Evolutionary conservation across 345 rosid genomes (phyloP), one percentile per base, ranked within the genome.

Genomic region (Litchi chinensis): DNA sequence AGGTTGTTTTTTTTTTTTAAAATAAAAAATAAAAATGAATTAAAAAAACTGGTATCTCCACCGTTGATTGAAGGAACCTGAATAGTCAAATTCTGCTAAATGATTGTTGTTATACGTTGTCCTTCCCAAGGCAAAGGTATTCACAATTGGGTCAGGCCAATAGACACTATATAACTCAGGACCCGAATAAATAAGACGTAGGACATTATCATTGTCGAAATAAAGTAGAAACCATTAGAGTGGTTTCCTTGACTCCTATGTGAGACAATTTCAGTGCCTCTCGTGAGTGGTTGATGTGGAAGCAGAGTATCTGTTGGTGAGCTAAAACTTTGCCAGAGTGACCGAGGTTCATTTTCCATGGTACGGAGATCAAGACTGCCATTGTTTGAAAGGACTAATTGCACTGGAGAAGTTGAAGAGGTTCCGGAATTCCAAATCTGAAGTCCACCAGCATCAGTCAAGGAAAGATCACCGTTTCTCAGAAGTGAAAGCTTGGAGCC

Each of bases 251-350:
- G 39, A 81, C 87, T 84, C 74, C 76, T 68, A 11, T 81, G 62
- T 0, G 91, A 84, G 65, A 82, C 60, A 57, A 87, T 82, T 13
- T 8, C 15, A 10, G 75, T 70, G 70, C 75, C 48, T 76, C 79
- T 32, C 32, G 82, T 85, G 39, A 85, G 52, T 46, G 63, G 76
- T 73, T 87, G 90, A 11, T 11, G 15, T 16, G 88, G 86, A 68
- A 87, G 85, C 50, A 87, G 84, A 1, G 90, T 87, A 41, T 85
- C 80, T 0, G 85, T 87, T 0, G 90, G 88, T 9, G 73, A 79
- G 52, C 75, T 65, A 59, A 87, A 87, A 77, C 86, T 87, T 71
- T 87, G 76, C 85, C 86, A 80, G 60, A 18, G 44, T 37, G 21
- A 21, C 41, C 0, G 39, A 3, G 56, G 4, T 50, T 50, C 16